Base-by-base conservation (phyloP, 2,329 filamentous ascomycete species). In the Diaporthe australafricana region DNA sequence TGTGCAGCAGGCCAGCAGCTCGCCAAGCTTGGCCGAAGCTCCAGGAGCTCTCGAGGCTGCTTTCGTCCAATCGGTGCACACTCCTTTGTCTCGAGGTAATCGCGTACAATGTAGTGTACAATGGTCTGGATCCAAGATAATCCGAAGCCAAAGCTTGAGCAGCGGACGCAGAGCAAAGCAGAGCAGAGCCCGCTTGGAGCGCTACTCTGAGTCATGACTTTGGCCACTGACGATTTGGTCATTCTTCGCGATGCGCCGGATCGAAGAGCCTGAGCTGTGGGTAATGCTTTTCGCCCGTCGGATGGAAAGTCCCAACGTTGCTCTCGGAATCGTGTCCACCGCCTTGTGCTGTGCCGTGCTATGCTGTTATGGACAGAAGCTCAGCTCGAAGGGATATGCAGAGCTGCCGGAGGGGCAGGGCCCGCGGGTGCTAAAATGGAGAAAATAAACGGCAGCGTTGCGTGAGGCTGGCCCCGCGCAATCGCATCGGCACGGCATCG, bases 1-100 rank as follows among this genome's bases (percentile, higher is more conserved):
- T 72, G 32, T 73, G 65, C 70, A 60, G 60, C 56, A 70, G 40
- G 32, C 65, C 65, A 35, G 63, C 52, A 73, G 68, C 63, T 65
- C 30, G 32, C 68, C 55, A 65, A 65, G 56, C 47, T 70, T 14
- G 38, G 68, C 32, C 25, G 68, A 50, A 70, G 68, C 68, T 70
- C 56, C 68, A 60, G 42, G 52, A 69, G 50, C 45, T 50, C 27
- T 69, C 66, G 30, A 38, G 66, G 66, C 38, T 57, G 53, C 20
- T 57, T 69, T 30, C 53, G 55, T 69, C 66, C 66, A 69, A 60
- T 69, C 42, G 55, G 35, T 40, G 53, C n/a, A 14, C 50, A 48
- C 40, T 48, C 42, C 42, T 57, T 57, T 57, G 66, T 68, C 52
- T 48, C 66, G 32, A 68, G 52, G 52, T 32, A 35, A 56, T 14